A percentile compares a stretch with the other conserved stretches of the same genome.
Conservation (phyloP, 208 protist genomes). For the Crithidia acanthocephali region DNA sequence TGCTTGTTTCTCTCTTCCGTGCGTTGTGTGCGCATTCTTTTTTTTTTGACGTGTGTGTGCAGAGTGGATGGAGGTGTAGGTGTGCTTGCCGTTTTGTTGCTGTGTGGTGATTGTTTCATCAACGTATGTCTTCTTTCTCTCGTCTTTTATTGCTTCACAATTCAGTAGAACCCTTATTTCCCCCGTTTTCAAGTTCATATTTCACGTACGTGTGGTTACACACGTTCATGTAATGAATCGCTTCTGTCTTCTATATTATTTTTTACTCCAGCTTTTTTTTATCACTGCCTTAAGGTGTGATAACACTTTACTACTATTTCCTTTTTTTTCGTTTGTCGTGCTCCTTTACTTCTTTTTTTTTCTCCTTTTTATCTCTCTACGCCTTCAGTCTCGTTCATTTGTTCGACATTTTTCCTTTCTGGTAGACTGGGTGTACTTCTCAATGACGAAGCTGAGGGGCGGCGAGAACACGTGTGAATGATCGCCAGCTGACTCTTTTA, state of each 20-base stretch:
- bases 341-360: neutral
- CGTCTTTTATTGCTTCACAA: neutral
- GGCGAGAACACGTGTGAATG: too few species aligned
- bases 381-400: neutral
- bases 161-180: neutral
- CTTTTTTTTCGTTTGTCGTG: neutral
- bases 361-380: neutral
- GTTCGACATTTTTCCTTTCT: neutral
- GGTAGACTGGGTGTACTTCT: neutral
- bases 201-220: too few species aligned
- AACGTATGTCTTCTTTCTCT: neutral
- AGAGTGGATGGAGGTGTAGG: too few species aligned
- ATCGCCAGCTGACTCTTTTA: too few species aligned
- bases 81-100: neutral
- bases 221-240: neutral
- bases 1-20: neutral
- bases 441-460: neutral
- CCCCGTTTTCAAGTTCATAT: neutral
- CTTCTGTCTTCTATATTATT: constrained; percentile 6
- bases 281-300: too few species aligned
- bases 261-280: constrained; percentile 24
- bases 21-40: neutral
- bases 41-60: neutral
- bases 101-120: too few species aligned
- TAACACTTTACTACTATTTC: too few species aligned